Evolutionary conservation across 1,284 basidiomycete genomes (phyloP).

Genomic region (Ustilago lituana): DNA sequence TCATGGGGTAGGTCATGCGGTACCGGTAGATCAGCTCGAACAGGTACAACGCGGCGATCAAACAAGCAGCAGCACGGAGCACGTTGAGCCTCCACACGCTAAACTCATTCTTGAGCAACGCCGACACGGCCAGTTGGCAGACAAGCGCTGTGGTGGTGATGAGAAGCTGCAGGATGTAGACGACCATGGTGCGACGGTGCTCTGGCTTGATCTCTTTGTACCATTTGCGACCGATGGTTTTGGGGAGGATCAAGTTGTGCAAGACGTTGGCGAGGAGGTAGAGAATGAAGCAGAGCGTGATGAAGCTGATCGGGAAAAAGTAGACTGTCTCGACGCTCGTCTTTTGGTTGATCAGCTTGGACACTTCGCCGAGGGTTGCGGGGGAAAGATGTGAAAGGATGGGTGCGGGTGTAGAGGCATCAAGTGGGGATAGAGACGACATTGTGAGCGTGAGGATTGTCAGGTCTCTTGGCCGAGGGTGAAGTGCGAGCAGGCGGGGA

Average conservation of each 20-base stretch:
- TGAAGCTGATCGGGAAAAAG: slow-evolving; percentile 15
- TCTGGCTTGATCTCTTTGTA: slow-evolving; percentile 13
- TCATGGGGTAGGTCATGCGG: slow-evolving; percentile 41
- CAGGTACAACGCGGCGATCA: slow-evolving; percentile 40
- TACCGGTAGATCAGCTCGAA: slow-evolving; percentile 47
- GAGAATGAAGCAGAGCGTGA: slow-evolving; percentile 22
- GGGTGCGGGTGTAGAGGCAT: no score
- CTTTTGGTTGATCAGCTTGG: slow-evolving; percentile 4
- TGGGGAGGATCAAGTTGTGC: slow-evolving; percentile 16
- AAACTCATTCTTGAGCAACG: slow-evolving; percentile 19
- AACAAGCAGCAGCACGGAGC: slow-evolving; percentile 13
- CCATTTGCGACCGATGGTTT: slow-evolving; percentile 9
- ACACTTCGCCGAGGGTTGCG: slow-evolving; percentile 1
- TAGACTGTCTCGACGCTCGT: slow-evolving; percentile 6
- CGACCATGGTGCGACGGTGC: slow-evolving; percentile 27
- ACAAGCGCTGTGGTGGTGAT: slow-evolving; percentile 22
- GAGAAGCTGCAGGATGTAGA: slow-evolving; percentile 30
- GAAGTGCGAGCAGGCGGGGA: no score
- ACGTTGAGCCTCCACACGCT: slow-evolving; percentile 14
- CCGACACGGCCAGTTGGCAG: slow-evolving; percentile 13
- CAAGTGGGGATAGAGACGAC: no score
- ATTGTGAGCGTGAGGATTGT: no score
- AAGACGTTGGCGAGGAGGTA: slow-evolving; percentile 16
- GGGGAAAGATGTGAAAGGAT: slow-evolving; percentile 18
- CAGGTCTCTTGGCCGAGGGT: neutral